Conservation (phyloP, 345 rosid species). For the Eucalyptus curtisii region DNA sequence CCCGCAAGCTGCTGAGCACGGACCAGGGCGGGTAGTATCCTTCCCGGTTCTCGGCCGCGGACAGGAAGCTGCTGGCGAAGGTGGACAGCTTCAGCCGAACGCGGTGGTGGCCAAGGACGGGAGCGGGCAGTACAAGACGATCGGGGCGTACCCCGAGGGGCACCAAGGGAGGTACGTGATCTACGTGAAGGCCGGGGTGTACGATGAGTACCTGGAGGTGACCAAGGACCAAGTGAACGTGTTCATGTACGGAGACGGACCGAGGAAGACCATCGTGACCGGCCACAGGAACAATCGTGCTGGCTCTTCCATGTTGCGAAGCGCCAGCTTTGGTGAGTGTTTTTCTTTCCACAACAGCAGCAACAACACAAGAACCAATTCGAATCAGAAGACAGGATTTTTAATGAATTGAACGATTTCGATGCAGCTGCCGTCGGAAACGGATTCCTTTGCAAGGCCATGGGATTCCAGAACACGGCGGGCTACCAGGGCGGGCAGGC, state of each 20-base stretch:
- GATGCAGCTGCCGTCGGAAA: constrained; percentile 32
- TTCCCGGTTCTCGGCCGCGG: constrained; percentile 45
- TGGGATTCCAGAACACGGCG: constrained; percentile 65
- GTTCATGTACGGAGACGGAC: constrained; percentile 41
- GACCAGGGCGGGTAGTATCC: constrained; percentile 15
- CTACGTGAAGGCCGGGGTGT: constrained; percentile 42
- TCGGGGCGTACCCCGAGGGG: constrained; percentile 23
- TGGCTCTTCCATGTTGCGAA: constrained; percentile 2
- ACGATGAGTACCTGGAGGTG: constrained; percentile 15
- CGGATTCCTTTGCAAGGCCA: constrained; percentile 49
- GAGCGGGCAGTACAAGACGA: constrained; percentile 53
- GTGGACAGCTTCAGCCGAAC: constrained; percentile 13
- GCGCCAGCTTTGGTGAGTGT: constrained; percentile 23
- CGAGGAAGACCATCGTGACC: constrained; percentile 26
- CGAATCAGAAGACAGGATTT: not conserved
- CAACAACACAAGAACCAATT: no score
- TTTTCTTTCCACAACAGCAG: not conserved
- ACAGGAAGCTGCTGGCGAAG: constrained; percentile 42
- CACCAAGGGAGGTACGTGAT: constrained; percentile 16
- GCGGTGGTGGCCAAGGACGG: constrained; percentile 73
- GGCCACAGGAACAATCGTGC: constrained; percentile 8
- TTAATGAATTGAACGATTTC: not conserved
- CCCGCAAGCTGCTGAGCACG: constrained; percentile 31
- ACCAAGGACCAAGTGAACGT: constrained; percentile 9
- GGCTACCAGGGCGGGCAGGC: constrained; percentile 59